These are phyloP conservation scores for Rhizoctonia solani DNA, from an alignment of 1,284 basidiomycete genomes.

Conservation along the genomic window DNA sequence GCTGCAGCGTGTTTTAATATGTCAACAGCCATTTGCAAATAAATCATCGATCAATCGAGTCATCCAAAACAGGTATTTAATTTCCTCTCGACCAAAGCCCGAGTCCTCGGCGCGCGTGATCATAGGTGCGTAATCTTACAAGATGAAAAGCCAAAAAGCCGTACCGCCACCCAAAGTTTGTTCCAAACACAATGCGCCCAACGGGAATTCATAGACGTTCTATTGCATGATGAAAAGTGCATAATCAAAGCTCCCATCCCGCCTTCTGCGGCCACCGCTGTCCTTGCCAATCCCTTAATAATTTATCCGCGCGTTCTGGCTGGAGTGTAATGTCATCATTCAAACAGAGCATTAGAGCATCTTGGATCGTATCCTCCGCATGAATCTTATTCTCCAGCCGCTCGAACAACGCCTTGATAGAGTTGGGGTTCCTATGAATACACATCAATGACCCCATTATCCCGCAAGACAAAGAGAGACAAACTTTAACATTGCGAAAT, in stretches of 20 bases:
- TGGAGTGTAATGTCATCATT: conserved; percentile 36
- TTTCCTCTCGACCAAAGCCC: not conserved
- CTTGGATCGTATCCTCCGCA: conserved; percentile 8
- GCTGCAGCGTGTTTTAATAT: not conserved
- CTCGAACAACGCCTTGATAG: conserved; percentile 14
- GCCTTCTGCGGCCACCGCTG: conserved; percentile 30
- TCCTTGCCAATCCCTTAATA: conserved; percentile 32
- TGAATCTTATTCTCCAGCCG: conserved; percentile 3
- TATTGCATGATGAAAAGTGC: not conserved
- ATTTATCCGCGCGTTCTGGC: conserved; percentile 2
- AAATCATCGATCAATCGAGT: conserved; percentile 15
- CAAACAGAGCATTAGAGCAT: conserved; percentile 34
- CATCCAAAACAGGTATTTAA: not conserved
- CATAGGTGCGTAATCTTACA: not conserved
- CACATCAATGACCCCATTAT: not conserved
- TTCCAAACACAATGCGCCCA: not conserved
- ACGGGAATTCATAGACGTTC: not conserved
- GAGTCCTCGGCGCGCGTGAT: not conserved
- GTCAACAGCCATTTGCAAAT: not conserved
- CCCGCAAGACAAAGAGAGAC: not conserved
- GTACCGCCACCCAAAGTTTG: not conserved
- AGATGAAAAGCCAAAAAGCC: conserved; percentile 15
- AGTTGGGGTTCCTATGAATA: conserved; percentile 5
- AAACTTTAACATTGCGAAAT: conserved; percentile 17
- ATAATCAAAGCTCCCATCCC: conserved; percentile 31